Evolutionary conservation across 768 basidiomycete genomes (phyloP).

Genomic region (Xerocomus spinulosus): DNA sequence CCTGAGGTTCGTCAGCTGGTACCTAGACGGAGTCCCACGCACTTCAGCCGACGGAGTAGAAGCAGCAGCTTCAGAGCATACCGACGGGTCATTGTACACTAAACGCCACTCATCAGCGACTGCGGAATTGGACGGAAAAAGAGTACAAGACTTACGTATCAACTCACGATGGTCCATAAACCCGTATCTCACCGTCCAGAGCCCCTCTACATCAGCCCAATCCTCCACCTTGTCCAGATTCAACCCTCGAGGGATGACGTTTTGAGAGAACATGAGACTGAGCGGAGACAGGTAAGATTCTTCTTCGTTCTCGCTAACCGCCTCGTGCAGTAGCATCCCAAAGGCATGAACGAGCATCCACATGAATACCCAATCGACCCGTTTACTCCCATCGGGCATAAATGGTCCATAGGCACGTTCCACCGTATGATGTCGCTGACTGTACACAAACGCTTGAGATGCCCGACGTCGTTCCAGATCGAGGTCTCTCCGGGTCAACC

Average conservation of each 20-base stretch:
- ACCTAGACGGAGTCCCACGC: conserved; percentile 16
- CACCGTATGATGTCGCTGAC: conserved; percentile 50
- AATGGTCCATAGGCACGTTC: conserved; percentile 57
- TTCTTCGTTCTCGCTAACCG: conserved; percentile 31
- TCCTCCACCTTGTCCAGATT: conserved; percentile 30
- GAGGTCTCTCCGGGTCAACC: conserved; percentile 47
- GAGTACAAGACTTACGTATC: conserved; percentile 41
- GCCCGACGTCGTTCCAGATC: conserved; percentile 29
- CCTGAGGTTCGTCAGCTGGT: conserved; percentile 32
- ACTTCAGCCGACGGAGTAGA: not conserved
- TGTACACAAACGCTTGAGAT: conserved; percentile 57
- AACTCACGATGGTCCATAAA: conserved; percentile 68
- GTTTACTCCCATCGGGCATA: conserved; percentile 37
- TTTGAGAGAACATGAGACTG: conserved; percentile 53
- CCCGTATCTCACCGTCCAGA: conserved; percentile 61
- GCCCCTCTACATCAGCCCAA: conserved; percentile 44
- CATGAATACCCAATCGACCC: conserved; percentile 59
- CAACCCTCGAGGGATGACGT: conserved; percentile 38
- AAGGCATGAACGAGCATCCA: conserved; percentile 53
- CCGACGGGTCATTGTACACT: conserved; percentile 49
- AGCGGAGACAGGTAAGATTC: conserved; percentile 36
- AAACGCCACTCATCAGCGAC: conserved; percentile 1
- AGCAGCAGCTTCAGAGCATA: conserved; percentile 5
- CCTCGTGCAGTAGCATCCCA: conserved; percentile 47
- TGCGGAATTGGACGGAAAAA: not conserved